Conservation (phyloP, 2,329 filamentous ascomycete species). For the Madurella mycetomatis region DNA sequence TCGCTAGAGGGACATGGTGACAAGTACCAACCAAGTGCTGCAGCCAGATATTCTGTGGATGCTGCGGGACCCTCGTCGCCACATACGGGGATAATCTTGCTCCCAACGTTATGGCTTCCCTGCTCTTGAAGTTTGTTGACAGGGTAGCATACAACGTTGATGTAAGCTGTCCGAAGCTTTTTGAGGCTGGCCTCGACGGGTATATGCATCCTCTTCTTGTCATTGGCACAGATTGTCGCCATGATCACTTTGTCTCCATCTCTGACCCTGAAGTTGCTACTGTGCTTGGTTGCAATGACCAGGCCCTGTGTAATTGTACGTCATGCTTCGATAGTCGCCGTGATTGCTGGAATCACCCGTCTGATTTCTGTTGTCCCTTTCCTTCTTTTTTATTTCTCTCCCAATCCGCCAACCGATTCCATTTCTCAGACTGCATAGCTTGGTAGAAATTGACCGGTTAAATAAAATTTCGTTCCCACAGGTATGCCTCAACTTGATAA, state of each 20-base stretch:
- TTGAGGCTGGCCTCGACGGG: slow-evolving; percentile 53
- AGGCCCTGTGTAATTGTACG: too few relatives aligned
- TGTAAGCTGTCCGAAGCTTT: slow-evolving; percentile 63
- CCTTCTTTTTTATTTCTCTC: too few relatives aligned
- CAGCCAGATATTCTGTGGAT: too few relatives aligned
- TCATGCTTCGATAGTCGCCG: too few relatives aligned
- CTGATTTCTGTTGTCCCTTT: slow-evolving; percentile 58
- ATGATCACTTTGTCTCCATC: slow-evolving; percentile 37
- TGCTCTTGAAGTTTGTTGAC: too few relatives aligned
- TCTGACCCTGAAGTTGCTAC: slow-evolving; percentile 47
- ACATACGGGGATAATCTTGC: slow-evolving; percentile 65
- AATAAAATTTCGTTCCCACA: slow-evolving; percentile 60
- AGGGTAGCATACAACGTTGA: slow-evolving; percentile 57
- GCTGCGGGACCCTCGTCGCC: slow-evolving; percentile 42
- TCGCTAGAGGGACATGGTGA: too few relatives aligned
- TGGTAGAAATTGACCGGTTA: slow-evolving; percentile 69
- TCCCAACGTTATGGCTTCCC: slow-evolving; percentile 63
- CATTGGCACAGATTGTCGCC: slow-evolving; percentile 55
- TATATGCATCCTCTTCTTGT: slow-evolving; percentile 54
- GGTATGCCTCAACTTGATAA: not conserved
- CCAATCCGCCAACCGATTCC: slow-evolving; percentile 72
- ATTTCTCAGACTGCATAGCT: slow-evolving; percentile 55
- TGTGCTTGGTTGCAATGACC: slow-evolving; percentile 68
- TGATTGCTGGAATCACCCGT: slow-evolving; percentile 32
- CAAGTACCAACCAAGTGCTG: too few relatives aligned